phyloP scores from a whole-genome alignment of 2,329 filamentous ascomycete genomes.

The Orbilia quercus region DNA sequence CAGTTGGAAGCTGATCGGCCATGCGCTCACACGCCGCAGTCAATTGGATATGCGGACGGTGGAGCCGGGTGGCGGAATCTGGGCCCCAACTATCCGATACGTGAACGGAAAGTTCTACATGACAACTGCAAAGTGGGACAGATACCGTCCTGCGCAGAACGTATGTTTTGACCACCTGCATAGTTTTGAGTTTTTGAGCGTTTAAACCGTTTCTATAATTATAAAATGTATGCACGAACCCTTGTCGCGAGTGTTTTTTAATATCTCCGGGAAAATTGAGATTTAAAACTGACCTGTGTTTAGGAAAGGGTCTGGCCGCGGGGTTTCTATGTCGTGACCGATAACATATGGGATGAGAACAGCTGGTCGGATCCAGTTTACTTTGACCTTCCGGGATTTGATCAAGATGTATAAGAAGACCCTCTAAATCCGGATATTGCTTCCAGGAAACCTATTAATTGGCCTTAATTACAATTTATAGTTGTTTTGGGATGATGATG shows the following conservation, averaged over 20 bases:
- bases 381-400: slow-evolving; percentile 65
- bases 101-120: slow-evolving; percentile 52
- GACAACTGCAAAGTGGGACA: slow-evolving; percentile 53
- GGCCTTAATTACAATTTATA: slow-evolving; percentile 58
- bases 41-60: slow-evolving; percentile 68
- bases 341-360: slow-evolving; percentile 67
- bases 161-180: slow-evolving; percentile 19
- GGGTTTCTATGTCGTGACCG: slow-evolving; percentile 69
- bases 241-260: slow-evolving; percentile 39
- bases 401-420: slow-evolving; percentile 61
- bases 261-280: slow-evolving; percentile 52
- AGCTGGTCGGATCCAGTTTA: slow-evolving; percentile 69
- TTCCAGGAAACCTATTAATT: slow-evolving; percentile 1
- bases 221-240: slow-evolving; percentile 21
- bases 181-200: slow-evolving; percentile 23
- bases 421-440: slow-evolving; percentile 12
- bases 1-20: slow-evolving; percentile 68
- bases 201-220: slow-evolving; percentile 47
- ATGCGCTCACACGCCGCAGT: slow-evolving; percentile 67
- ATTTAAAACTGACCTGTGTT: slow-evolving; percentile 49
- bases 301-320: slow-evolving; percentile 63
- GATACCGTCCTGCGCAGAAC: slow-evolving; percentile 50
- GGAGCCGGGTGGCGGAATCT: slow-evolving; percentile 72
- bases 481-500: slow-evolving; percentile 66
- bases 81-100: slow-evolving; percentile 71